phyloP scores from a whole-genome alignment of 352 stramenopile species.

The Globisporangium spiculum region DNA sequence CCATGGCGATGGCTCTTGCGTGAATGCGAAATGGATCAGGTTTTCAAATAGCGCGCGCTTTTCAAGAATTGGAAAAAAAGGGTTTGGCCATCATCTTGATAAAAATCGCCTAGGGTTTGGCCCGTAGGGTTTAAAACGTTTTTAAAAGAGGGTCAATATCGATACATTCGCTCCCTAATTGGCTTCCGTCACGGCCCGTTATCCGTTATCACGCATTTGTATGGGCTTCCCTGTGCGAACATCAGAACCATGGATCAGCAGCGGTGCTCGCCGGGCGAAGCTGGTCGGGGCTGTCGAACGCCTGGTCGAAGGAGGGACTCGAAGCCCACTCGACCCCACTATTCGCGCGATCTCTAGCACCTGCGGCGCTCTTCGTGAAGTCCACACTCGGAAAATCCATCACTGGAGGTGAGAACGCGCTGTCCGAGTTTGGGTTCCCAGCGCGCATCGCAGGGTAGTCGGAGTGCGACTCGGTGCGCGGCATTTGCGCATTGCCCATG shows the following conservation, averaged over 20 bases:
- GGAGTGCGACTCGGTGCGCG: background rate
- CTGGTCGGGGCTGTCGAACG: constrained; percentile 4
- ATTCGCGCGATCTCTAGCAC: background rate
- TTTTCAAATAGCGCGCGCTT: constrained; percentile 4
- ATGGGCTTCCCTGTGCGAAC: no score
- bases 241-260: constrained; percentile 3
- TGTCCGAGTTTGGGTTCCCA: background rate
- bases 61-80: background rate
- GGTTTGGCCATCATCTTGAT: no score
- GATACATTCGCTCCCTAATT: no score
- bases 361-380: background rate
- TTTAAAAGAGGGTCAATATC: no score
- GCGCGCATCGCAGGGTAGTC: background rate
- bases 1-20: background rate
- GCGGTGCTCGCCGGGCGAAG: constrained; percentile 1
- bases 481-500: background rate
- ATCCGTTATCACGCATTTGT: no score
- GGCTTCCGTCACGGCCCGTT: no score
- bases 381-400: constrained; percentile 7
- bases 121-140: no score
- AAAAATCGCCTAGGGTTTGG: no score
- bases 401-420: background rate
- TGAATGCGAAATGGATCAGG: background rate
- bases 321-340: background rate
- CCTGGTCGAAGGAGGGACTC: background rate